Base-by-base conservation (phyloP, 225 moss, liverwort and hornwort genomes). In the Lunularia cruciata region DNA sequence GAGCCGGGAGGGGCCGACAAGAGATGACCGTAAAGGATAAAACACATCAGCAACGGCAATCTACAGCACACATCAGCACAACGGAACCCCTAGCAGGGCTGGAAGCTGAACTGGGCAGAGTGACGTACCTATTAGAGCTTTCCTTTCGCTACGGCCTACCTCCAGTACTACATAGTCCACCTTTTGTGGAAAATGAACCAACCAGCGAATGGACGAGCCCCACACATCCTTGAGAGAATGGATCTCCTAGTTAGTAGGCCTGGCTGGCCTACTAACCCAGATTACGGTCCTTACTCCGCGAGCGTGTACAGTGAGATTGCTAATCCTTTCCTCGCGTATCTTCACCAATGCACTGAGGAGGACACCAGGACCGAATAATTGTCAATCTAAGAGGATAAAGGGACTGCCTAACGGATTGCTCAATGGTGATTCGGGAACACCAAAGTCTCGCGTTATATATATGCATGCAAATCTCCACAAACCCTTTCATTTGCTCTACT, bases 1-100 rank as follows among this genome's bases (percentile, higher is more conserved):
- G 48, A 48, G 43, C 12, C 43, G 11, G 43, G 43, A 16, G 43
- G 16, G 48, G 48, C 48, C 48, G 15, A 48, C 48, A 48, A 20
- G 19, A 2, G 48, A 18, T 48, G 48, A 48, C 48, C 18, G 15
- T 18, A 13, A 48, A 48, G 20, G 48, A 48, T n/a, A 16, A 5
- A 48, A 16, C 48, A 48, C 48, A 48, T 48, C 48, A 8, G 48
- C 48, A 48, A 48, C 48, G n/a, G 48, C 48, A 48, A 48, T 48
- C 48, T 19, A 48, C 48, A 48, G 1, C 18, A 48, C 48, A 48
- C 48, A 48, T 48, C 48, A 48, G 48, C 48, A 11, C 18, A 48
- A 48, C 48, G 43, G 43, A 10, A 16, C 43, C 43, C 43, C 18
- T 48, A 1, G 18, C 6, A 19, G 48, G 48, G 48, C n/a, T 48